These are phyloP conservation scores for Spizellomyces punctatus DNA, from an alignment of 192 early-diverging fungal genomes.

Conservation along the genomic window DNA sequence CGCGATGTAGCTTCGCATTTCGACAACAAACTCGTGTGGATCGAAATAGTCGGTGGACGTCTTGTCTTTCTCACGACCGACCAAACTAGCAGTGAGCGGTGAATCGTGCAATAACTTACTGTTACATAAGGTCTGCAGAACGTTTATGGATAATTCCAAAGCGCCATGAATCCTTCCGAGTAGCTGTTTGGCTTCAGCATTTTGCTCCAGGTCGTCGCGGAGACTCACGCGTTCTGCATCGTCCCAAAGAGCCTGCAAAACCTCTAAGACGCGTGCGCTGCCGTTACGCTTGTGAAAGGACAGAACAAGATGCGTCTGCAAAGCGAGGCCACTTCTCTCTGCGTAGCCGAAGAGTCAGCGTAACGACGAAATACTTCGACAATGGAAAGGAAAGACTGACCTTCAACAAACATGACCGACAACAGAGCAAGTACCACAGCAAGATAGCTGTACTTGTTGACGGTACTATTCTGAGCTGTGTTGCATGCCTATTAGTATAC, in stretches of 20 bases:
- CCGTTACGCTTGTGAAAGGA: constrained; percentile 65
- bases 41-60: constrained; percentile 66
- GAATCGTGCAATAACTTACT: constrained; percentile 75
- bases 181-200: constrained; percentile 29
- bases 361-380: background rate
- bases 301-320: constrained; percentile 66
- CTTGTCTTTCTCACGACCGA: constrained; percentile 58
- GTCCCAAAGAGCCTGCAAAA: background rate
- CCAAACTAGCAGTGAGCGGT: constrained; percentile 60
- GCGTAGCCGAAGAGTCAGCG: background rate
- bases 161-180: constrained; percentile 44
- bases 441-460: constrained; percentile 59
- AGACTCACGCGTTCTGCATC: constrained; percentile 23
- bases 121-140: constrained; percentile 72
- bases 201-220: constrained; percentile 42
- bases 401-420: constrained; percentile 62
- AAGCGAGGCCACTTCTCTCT: constrained; percentile 55
- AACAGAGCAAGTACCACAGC: constrained; percentile 54
- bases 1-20: constrained; percentile 62
- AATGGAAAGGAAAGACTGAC: constrained; percentile 16
- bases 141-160: constrained; percentile 59
- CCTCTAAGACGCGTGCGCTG: too few relatives aligned
- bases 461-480: background rate
- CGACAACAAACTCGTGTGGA: constrained; percentile 66
- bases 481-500: too few relatives aligned